Conservation (phyloP, 2,329 filamentous ascomycete genomes). For the Ascochyta pisi region DNA sequence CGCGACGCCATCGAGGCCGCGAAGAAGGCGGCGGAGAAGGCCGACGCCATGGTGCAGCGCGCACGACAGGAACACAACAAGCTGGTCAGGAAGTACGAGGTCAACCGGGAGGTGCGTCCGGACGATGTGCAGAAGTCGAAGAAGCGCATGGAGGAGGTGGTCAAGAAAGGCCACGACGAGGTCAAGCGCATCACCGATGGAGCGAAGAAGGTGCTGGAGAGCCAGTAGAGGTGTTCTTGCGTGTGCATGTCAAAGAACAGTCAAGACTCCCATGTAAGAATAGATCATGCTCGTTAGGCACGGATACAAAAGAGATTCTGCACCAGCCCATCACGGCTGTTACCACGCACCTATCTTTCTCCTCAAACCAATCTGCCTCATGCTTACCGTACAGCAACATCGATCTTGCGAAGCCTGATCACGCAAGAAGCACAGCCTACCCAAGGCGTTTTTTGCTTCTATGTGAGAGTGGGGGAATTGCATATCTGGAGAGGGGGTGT, state of each 20-base stretch:
- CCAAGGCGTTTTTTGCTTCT: too few species aligned
- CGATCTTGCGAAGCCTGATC: too few species aligned
- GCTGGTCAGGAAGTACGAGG: conserved; percentile 53
- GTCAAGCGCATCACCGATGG: conserved; percentile 58
- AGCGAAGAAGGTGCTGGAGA: conserved; percentile 56
- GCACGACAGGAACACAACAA: conserved; percentile 58
- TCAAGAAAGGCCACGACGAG: conserved; percentile 56
- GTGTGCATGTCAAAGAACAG: not conserved
- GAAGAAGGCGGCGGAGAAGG: conserved; percentile 52
- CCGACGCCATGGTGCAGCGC: conserved; percentile 51
- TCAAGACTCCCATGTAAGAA: not conserved
- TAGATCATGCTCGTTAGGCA: too few species aligned
- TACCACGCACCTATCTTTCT: not conserved
- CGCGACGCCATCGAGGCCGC: conserved; percentile 50
- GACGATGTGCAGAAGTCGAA: conserved; percentile 59
- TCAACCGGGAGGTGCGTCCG: conserved; percentile 53
- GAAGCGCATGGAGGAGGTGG: conserved; percentile 58
- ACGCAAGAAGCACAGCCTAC: too few species aligned
- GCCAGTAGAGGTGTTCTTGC: conserved; percentile 24
- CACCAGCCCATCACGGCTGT: not conserved
- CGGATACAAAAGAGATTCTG: not conserved
- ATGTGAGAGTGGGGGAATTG: too few species aligned
- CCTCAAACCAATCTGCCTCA: not conserved
- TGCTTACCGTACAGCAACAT: not conserved
- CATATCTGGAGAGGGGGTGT: not conserved